phyloP scores from a whole-genome alignment of 306 rosid species.

The Urtica urens region DNA sequence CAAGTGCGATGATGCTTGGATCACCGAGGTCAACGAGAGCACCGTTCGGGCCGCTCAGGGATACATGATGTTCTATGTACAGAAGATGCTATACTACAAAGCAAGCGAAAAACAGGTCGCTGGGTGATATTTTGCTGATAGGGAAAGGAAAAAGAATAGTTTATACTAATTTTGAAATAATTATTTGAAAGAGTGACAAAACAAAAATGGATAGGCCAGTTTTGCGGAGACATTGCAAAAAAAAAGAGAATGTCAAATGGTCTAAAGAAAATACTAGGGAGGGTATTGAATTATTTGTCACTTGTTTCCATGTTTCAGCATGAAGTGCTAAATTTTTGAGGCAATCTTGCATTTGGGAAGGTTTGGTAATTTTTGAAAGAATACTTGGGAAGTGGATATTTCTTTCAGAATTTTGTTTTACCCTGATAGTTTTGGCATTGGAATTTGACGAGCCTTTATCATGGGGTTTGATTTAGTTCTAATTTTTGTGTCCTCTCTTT shows the following conservation, averaged over 20 bases:
- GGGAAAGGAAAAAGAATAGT: too few species aligned
- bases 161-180: constrained; percentile 6
- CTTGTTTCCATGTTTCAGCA: constrained; percentile 36
- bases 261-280: constrained; percentile 16
- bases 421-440: not conserved
- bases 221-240: constrained; percentile 22
- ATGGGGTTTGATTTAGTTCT: not conserved
- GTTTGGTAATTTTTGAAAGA: constrained; percentile 10
- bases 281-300: constrained; percentile 3
- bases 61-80: constrained; percentile 79
- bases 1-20: constrained; percentile 86
- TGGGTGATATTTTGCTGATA: constrained; percentile 21
- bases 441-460: constrained; percentile 7
- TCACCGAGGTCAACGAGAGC: constrained; percentile 70
- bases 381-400: constrained; percentile 15
- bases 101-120: constrained; percentile 43
- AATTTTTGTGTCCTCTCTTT: not conserved
- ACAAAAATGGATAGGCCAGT: constrained; percentile 19
- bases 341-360: constrained; percentile 42
- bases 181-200: constrained; percentile 19
- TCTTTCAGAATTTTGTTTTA: constrained; percentile 3
- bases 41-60: constrained; percentile 78
- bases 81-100: constrained; percentile 39
- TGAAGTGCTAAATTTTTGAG: constrained; percentile 46
- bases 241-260: constrained; percentile 4